These are phyloP conservation scores for Cryomyces minteri DNA, from an alignment of 495 filamentous ascomycete species.

Conservation along the genomic window DNA sequence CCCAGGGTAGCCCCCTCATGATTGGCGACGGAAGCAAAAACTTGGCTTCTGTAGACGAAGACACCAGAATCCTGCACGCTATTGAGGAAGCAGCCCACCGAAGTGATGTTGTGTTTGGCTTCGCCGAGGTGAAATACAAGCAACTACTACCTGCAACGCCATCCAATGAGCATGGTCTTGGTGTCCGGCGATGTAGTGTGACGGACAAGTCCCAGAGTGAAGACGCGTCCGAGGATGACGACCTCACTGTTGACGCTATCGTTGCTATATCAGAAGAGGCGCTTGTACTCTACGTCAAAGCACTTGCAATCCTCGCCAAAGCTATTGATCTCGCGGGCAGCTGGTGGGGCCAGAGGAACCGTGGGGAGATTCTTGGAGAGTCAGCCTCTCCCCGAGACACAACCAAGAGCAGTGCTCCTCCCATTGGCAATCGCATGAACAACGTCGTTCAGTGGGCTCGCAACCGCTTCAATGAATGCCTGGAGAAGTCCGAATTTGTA, in stretches of 20 bases:
- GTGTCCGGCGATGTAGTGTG: conserved; percentile 34
- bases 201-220: conserved; percentile 22
- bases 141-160: conserved; percentile 80
- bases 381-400: conserved; percentile 21
- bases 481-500: conserved; percentile 88
- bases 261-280: conserved; percentile 86
- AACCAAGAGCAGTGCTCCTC: conserved; percentile 28
- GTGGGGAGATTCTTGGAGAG: conserved; percentile 39
- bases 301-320: conserved; percentile 68
- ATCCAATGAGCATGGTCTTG: conserved; percentile 49
- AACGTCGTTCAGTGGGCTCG: conserved; percentile 90
- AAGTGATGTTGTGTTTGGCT: conserved; percentile 89
- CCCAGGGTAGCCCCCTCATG: conserved; percentile 37
- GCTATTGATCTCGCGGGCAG: conserved; percentile 91
- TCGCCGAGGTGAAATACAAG: conserved; percentile 96
- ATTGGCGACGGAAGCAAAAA: conserved; percentile 46
- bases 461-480: conserved; percentile 81
- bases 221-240: conserved; percentile 33
- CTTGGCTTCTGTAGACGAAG: conserved; percentile 52
- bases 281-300: conserved; percentile 88
- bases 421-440: conserved; percentile 60
- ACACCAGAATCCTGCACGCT: conserved; percentile 52
- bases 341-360: conserved; percentile 77
- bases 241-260: conserved; percentile 68
- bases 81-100: conserved; percentile 84